These are phyloP conservation scores for Heimioporus sp. DNA, from an alignment of 768 basidiomycete genomes.

Conservation along the genomic window DNA sequence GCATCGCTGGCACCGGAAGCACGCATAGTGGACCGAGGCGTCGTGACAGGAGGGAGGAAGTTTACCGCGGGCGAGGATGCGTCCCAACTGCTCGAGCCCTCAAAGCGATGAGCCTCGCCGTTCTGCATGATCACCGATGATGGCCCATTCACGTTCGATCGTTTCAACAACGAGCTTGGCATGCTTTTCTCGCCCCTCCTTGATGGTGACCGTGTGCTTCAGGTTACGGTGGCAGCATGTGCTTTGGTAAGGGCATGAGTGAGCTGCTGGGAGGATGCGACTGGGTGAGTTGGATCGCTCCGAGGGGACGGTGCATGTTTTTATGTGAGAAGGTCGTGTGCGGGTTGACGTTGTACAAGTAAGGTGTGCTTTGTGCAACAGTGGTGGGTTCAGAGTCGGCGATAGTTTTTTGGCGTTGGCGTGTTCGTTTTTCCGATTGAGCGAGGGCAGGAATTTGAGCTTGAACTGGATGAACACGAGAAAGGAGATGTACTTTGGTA, in stretches of 20 bases:
- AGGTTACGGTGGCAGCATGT: slow-evolving; percentile 73
- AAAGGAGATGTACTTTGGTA: no score
- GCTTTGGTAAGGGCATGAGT: slow-evolving; percentile 73
- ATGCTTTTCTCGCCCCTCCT: slow-evolving; percentile 89
- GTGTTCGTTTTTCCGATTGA: slow-evolving; percentile 72
- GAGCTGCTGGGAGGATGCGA: slow-evolving; percentile 71
- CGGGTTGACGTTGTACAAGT: slow-evolving; percentile 70
- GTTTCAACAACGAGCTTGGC: no score
- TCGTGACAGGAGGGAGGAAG: no score
- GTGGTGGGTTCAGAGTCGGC: slow-evolving; percentile 80
- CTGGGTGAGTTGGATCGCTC: slow-evolving; percentile 71
- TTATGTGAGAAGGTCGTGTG: slow-evolving; percentile 72
- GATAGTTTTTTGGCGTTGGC: slow-evolving; percentile 64
- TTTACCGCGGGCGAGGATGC: no score
- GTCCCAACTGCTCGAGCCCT: no score
- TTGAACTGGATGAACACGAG: no score
- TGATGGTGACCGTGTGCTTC: slow-evolving; percentile 72
- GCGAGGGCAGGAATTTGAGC: slow-evolving; percentile 75
- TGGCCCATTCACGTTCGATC: slow-evolving; percentile 82
- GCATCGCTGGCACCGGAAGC: no score
- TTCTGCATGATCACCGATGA: no score
- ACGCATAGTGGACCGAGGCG: no score
- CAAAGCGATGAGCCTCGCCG: no score
- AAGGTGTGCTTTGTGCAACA: slow-evolving; percentile 77
- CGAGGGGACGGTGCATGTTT: slow-evolving; percentile 68